Conservation (phyloP, 2,329 filamentous ascomycete species). For the Fusarium cyanostomum region DNA sequence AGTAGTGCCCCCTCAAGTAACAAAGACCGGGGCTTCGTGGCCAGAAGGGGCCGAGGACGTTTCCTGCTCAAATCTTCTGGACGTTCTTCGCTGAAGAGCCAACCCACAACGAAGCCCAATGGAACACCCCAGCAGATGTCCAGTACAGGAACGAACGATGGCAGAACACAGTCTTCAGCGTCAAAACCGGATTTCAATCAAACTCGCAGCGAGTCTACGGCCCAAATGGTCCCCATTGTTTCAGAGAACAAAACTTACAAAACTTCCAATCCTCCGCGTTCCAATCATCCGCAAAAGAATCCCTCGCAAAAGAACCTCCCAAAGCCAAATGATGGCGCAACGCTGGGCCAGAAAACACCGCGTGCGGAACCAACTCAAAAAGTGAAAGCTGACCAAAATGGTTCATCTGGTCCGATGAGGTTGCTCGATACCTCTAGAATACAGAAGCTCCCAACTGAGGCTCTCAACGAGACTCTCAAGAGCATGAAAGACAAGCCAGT, state of each 20-base stretch:
- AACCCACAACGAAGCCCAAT: neutral
- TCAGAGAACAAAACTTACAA: neutral
- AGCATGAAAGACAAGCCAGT: neutral
- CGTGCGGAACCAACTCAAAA: neutral
- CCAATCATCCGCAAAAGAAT: neutral
- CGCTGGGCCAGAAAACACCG: neutral
- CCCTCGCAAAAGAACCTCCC: neutral
- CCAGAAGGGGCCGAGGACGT: conserved; percentile 25
- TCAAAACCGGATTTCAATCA: neutral
- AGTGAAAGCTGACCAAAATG: neutral
- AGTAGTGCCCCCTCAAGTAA: neutral
- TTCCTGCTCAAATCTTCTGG: conserved; percentile 8
- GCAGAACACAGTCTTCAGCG: neutral
- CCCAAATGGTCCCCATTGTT: neutral
- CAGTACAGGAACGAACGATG: neutral
- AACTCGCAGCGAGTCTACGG: neutral
- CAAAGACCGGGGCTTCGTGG: conserved; percentile 15
- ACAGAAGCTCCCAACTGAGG: neutral
- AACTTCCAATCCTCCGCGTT: no score
- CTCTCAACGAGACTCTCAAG: neutral
- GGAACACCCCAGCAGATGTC: neutral
- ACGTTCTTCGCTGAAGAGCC: conserved; percentile 12
- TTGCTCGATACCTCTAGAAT: neutral
- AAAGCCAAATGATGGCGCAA: neutral
- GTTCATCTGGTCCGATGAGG: neutral